Evolutionary conservation across 2,329 filamentous ascomycete species (phyloP), one percentile per base, ranked within the genome.

Genomic region (Penicillium sp.): DNA sequence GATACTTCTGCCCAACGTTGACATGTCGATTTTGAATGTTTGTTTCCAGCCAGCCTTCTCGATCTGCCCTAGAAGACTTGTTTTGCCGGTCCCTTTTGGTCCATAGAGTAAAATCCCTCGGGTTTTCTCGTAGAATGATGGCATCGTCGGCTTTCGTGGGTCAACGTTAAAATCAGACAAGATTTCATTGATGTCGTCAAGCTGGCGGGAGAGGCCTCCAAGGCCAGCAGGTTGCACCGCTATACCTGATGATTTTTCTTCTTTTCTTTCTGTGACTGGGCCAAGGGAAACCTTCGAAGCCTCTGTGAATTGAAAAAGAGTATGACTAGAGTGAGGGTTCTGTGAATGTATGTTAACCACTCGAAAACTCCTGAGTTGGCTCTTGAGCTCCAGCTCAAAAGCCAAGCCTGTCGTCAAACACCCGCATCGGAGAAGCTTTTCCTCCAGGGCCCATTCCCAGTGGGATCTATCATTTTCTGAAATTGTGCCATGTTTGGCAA

Each of bases 11-110:
- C 67, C 64, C 11, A 74, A 58, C 10, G 67, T 64, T 7, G 73
- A 71, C 22, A 68, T 69, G 16, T 70, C 69, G 46, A 74, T 64
- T 49, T 61, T 81, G 61, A 88, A 82, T 1, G 91, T 84, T 38
- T 83, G 84, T 22, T 84, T 84, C 89, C 91, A 96, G 55, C 81
- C 82, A 0, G 85, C 84, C 7, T 78, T 80, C 9, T 86, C 83
- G 19, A 97, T 79, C 31, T 84, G 82, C 16, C 87, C 73, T 1
- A 97, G 77, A 0, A 97, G 78, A 60, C 88, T 81, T 0, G 85
- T 88, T 75, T 97, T 97, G 25, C 93, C 93, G 0, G 90, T 95
- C 11, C 93, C 92, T 59, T 85, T 84, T 17, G 89, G 87, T 14
- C 93, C 93, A 69, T 95, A 87, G 5, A 97, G 78, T 25, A 94